phyloP scores from a whole-genome alignment of 106 monocot genomes.

The Dioscorea dumetorum region DNA sequence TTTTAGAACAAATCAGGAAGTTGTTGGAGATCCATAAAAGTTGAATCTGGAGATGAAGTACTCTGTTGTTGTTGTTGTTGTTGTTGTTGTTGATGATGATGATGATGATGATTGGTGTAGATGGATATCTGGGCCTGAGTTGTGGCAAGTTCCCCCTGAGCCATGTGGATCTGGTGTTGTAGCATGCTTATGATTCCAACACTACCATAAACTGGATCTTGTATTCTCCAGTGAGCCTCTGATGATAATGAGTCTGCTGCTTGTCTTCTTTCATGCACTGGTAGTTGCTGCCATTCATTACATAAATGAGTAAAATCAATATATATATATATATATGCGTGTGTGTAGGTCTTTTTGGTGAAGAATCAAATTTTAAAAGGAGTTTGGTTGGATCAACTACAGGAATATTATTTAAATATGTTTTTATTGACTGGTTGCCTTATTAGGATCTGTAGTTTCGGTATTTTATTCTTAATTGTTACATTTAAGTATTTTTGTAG shows the following conservation, averaged over 20 bases:
- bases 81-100: no score
- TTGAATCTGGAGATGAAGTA: neutral
- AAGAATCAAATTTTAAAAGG: no score
- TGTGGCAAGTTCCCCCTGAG: slow-evolving; percentile 21
- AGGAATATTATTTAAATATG: no score
- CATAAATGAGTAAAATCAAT: no score
- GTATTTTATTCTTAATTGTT: no score
- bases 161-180: slow-evolving; percentile 16
- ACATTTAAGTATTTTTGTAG: no score
- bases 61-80: neutral
- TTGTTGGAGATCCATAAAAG: neutral
- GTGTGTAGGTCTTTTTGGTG: no score
- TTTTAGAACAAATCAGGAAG: neutral
- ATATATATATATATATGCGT: no score
- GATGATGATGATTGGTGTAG: neutral
- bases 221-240: slow-evolving; percentile 37
- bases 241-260: slow-evolving; percentile 32
- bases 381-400: no score
- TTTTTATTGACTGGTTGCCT: neutral
- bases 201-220: slow-evolving; percentile 35
- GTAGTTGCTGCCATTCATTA: slow-evolving; percentile 23
- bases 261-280: slow-evolving; percentile 14
- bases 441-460: neutral
- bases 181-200: slow-evolving; percentile 21
- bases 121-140: slow-evolving; percentile 20